A percentile compares a stretch with the other conserved stretches of the same genome.
Conservation (phyloP, 2,329 filamentous ascomycete species). For the Davidsoniella australis region DNA sequence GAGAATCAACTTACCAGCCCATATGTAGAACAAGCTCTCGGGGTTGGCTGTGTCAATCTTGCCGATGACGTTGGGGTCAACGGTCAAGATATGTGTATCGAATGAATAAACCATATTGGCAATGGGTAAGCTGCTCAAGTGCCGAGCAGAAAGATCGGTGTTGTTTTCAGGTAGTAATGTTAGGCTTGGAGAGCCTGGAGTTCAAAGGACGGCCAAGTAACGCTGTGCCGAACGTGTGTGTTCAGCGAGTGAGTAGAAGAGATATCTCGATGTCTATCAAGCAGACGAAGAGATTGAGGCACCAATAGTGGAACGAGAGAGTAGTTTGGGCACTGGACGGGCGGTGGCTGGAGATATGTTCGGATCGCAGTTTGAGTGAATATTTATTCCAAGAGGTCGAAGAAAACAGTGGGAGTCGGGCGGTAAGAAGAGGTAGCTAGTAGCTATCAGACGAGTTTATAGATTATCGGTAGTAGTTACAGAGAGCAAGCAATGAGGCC, state of each 20-base stretch:
- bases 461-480: no score
- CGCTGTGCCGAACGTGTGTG: neutral
- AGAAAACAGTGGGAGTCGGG: no score
- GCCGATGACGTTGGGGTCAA: constrained; percentile 83
- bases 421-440: no score
- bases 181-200: constrained; percentile 10
- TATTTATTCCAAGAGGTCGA: no score
- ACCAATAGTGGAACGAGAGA: constrained; percentile 7
- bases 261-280: constrained; percentile 6
- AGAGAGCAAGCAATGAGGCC: no score
- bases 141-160: constrained; percentile 19
- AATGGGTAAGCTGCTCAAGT: constrained; percentile 19
- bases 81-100: constrained; percentile 71
- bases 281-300: constrained; percentile 11
- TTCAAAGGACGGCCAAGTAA: constrained; percentile 3
- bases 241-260: neutral
- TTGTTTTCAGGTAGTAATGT: constrained; percentile 13
- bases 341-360: no score
- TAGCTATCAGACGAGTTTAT: no score
- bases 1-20: constrained; percentile 59
- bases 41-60: constrained; percentile 87
- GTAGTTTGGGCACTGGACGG: neutral
- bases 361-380: no score
- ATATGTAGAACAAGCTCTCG: constrained; percentile 90
- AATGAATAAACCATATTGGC: constrained; percentile 64